These are phyloP conservation scores for Aegilops longissima DNA, from an alignment of 176 grass and related monocot species.

Conservation along the genomic window DNA sequence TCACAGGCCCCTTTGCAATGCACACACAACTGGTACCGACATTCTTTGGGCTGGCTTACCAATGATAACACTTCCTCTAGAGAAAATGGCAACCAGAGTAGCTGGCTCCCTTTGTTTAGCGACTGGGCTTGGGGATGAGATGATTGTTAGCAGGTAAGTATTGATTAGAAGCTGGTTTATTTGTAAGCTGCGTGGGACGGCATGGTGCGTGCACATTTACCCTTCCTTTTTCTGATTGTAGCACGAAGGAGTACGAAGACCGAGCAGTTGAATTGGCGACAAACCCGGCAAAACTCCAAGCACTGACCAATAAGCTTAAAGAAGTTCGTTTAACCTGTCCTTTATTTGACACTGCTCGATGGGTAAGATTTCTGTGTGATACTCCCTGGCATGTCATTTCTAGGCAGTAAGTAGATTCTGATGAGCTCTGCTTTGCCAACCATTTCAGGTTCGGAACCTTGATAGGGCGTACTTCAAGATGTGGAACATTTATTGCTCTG, in stretches of 20 bases:
- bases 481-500: slow-evolving; percentile 16
- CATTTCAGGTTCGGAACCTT: slow-evolving; percentile 17
- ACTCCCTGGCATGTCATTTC: neutral
- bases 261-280: slow-evolving; percentile 18
- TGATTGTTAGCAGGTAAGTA: slow-evolving; percentile 11
- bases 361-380: neutral
- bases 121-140: slow-evolving; percentile 18
- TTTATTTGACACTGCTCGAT: slow-evolving; percentile 18
- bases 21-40: slow-evolving; percentile 17
- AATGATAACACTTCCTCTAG: slow-evolving; percentile 21
- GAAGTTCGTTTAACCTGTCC: slow-evolving; percentile 8
- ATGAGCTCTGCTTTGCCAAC: neutral
- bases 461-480: slow-evolving; percentile 19
- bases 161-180: neutral
- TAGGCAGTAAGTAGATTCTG: neutral
- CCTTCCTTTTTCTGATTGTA: slow-evolving; percentile 1
- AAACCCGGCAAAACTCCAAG: slow-evolving; percentile 5
- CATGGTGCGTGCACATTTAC: neutral
- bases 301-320: slow-evolving; percentile 28
- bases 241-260: slow-evolving; percentile 11
- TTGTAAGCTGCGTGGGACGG: neutral
- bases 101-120: slow-evolving; percentile 21
- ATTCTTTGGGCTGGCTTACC: slow-evolving; percentile 22
- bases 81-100: slow-evolving; percentile 29
- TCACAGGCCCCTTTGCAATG: slow-evolving; percentile 18